These are phyloP conservation scores for Teunomyces cretensis DNA, from an alignment of 805 yeast genomes.

Conservation along the genomic window DNA sequence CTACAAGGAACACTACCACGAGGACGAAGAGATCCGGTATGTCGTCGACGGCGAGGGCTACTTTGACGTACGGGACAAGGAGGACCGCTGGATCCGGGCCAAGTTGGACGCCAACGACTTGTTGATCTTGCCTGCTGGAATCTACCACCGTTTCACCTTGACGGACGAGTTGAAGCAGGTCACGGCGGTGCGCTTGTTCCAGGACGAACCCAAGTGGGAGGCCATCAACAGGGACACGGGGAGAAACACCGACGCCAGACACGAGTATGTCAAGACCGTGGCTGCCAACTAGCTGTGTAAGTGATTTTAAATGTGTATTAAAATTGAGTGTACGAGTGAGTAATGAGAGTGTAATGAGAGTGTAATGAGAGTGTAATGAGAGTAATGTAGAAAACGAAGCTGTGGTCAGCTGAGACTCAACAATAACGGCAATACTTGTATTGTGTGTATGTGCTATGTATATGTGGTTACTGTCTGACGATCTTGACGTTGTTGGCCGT, in stretches of 20 bases:
- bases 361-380: neutral
- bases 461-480: constrained; percentile 23
- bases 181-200: constrained; percentile 78
- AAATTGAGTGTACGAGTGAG: too few species aligned
- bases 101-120: constrained; percentile 64
- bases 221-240: constrained; percentile 68
- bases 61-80: constrained; percentile 76
- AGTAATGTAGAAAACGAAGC: too few species aligned
- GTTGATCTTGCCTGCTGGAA: constrained; percentile 83
- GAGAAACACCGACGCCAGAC: constrained; percentile 32
- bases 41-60: constrained; percentile 87
- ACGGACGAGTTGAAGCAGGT: constrained; percentile 56
- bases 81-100: constrained; percentile 74
- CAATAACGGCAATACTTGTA: too few species aligned
- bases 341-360: neutral
- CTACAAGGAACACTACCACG: constrained; percentile 87
- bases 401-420: too few species aligned
- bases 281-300: constrained; percentile 18
- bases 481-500: constrained; percentile 42
- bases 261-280: constrained; percentile 31
- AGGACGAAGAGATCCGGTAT: constrained; percentile 95
- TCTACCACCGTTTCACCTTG: constrained; percentile 89
- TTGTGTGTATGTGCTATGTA: neutral
- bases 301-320: too few species aligned
- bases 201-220: constrained; percentile 96